Percentiles rank a stretch among this genome's conserved stretches.
Conservation (phyloP, 257 asterid species). For the Mitragyna speciosa region DNA sequence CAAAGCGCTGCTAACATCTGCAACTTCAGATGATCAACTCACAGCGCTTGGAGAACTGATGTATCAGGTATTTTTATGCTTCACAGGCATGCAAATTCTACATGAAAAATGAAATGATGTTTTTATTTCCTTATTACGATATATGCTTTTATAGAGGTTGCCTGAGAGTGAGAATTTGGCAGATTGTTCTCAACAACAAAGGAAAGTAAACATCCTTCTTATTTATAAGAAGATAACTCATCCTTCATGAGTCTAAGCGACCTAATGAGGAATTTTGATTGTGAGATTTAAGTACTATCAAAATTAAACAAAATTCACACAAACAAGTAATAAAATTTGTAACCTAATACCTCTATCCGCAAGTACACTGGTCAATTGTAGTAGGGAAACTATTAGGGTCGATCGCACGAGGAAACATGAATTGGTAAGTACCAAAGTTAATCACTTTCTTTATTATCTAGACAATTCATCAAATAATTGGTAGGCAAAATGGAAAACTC, state of each 20-base stretch:
- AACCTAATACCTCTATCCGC: no score
- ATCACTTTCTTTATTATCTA: no score
- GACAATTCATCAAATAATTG: no score
- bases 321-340: no score
- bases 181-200: not conserved
- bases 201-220: not conserved
- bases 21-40: slow-evolving; percentile 77
- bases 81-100: not conserved
- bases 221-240: not conserved
- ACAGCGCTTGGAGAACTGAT: slow-evolving; percentile 82
- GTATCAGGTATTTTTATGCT: slow-evolving; percentile 63
- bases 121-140: not conserved
- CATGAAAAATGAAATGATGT: not conserved
- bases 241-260: not conserved
- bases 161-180: not conserved
- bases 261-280: not conserved
- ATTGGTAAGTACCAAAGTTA: no score
- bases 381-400: no score
- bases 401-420: no score
- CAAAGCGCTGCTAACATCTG: slow-evolving; percentile 78
- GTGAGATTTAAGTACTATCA: no score
- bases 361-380: no score
- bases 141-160: not conserved
- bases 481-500: no score
- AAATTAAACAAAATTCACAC: no score